phyloP scores from a whole-genome alignment of 345 rosid genomes.

The Streptanthus diversifolius region DNA sequence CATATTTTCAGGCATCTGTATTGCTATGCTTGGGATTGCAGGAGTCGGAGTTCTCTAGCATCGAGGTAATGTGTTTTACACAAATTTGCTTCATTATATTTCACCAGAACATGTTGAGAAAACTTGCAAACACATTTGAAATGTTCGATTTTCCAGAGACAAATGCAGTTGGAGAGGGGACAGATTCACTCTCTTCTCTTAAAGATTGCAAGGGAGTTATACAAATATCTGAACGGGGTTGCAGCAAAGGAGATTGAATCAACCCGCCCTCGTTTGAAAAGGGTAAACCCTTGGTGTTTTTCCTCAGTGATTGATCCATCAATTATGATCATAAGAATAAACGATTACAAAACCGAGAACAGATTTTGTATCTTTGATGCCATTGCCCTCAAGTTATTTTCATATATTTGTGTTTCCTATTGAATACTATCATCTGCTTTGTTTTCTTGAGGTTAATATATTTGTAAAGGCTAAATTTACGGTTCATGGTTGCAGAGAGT shows the following conservation, averaged over 20 bases:
- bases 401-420: not conserved
- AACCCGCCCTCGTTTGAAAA: conserved; percentile 56
- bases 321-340: not conserved
- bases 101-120: not conserved
- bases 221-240: conserved; percentile 51
- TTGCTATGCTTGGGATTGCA: conserved; percentile 85
- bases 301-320: conserved; percentile 3
- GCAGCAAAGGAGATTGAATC: conserved; percentile 58
- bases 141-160: conserved; percentile 53
- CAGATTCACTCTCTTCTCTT: conserved; percentile 59
- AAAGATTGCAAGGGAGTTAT: conserved; percentile 60
- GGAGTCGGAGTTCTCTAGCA: conserved; percentile 48
- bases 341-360: conserved; percentile 1
- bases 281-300: conserved; percentile 41
- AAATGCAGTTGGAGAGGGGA: conserved; percentile 69
- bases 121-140: conserved; percentile 5
- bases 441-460: not conserved
- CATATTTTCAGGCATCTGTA: conserved; percentile 74
- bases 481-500: conserved; percentile 43
- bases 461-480: conserved; percentile 5
- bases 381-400: not conserved
- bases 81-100: conserved; percentile 1
- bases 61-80: conserved; percentile 55
- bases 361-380: not conserved
- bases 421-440: conserved; percentile 6